Conservation (phyloP, 257 asterid genomes). For the Plantago ovata region DNA sequence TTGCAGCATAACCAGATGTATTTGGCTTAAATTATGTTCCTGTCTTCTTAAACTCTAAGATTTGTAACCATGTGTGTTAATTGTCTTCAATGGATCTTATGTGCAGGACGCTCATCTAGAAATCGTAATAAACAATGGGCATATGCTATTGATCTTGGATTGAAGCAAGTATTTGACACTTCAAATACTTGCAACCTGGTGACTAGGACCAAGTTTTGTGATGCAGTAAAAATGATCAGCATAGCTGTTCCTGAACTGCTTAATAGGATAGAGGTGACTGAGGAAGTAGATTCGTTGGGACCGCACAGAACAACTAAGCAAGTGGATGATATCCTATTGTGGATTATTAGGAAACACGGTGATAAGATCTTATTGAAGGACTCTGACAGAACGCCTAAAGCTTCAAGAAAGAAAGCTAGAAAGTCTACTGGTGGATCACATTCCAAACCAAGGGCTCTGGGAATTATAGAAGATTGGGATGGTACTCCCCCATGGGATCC, state of each 20-base stretch:
- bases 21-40: neutral
- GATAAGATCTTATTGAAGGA: slow-evolving; percentile 69
- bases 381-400: slow-evolving; percentile 67
- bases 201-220: slow-evolving; percentile 40
- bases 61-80: neutral
- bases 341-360: slow-evolving; percentile 55
- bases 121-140: slow-evolving; percentile 25
- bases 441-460: slow-evolving; percentile 31
- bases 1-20: neutral
- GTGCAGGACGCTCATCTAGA: slow-evolving; percentile 47
- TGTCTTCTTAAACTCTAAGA: slow-evolving; percentile 6
- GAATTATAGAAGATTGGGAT: slow-evolving; percentile 56
- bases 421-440: slow-evolving; percentile 38
- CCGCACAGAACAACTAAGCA: slow-evolving; percentile 22
- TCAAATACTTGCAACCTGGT: slow-evolving; percentile 42
- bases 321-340: slow-evolving; percentile 38
- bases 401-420: slow-evolving; percentile 55
- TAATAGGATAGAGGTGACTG: slow-evolving; percentile 26
- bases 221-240: slow-evolving; percentile 54
- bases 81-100: slow-evolving; percentile 20
- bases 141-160: slow-evolving; percentile 43
- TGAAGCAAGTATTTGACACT: slow-evolving; percentile 52
- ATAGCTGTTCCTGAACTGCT: slow-evolving; percentile 33
- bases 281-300: slow-evolving; percentile 30
- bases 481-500: slow-evolving; percentile 90